phyloP scores from a whole-genome alignment of 2,329 filamentous ascomycete species.

The Botryotinia calthae region DNA sequence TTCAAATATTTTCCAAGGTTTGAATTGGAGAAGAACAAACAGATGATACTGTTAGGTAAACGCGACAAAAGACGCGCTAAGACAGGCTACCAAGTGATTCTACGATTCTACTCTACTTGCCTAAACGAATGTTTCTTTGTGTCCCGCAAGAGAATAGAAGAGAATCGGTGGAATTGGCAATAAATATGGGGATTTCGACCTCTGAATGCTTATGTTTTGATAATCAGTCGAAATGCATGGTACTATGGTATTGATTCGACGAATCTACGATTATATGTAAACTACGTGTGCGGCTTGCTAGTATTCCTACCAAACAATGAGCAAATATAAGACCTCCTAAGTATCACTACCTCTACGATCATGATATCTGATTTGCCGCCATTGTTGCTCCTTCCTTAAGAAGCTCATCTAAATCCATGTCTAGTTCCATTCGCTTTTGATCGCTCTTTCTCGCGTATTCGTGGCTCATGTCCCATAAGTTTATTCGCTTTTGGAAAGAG shows the following conservation, averaged over 20 bases:
- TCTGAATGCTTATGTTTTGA: background rate
- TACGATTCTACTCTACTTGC: background rate
- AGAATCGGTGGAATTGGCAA: background rate
- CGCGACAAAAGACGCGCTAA: conserved; percentile 6
- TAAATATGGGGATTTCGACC: background rate
- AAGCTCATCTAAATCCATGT: conserved; percentile 5
- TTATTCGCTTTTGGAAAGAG: background rate
- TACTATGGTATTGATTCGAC: background rate
- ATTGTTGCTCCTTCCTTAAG: conserved; percentile 3
- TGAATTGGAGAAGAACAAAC: background rate
- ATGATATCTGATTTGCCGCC: background rate
- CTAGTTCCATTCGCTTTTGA: background rate
- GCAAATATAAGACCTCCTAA: background rate
- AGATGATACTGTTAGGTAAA: background rate
- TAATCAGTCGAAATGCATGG: background rate
- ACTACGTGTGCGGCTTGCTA: background rate
- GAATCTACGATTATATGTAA: background rate
- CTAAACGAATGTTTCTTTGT: background rate
- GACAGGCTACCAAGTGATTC: background rate
- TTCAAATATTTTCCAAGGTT: background rate
- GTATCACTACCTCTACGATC: background rate
- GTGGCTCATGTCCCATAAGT: conserved; percentile 10
- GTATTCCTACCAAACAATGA: background rate
- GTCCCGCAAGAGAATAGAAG: background rate
- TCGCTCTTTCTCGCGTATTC: background rate